Conservation (phyloP, 768 basidiomycete genomes). For the Mrakia blollopis region DNA sequence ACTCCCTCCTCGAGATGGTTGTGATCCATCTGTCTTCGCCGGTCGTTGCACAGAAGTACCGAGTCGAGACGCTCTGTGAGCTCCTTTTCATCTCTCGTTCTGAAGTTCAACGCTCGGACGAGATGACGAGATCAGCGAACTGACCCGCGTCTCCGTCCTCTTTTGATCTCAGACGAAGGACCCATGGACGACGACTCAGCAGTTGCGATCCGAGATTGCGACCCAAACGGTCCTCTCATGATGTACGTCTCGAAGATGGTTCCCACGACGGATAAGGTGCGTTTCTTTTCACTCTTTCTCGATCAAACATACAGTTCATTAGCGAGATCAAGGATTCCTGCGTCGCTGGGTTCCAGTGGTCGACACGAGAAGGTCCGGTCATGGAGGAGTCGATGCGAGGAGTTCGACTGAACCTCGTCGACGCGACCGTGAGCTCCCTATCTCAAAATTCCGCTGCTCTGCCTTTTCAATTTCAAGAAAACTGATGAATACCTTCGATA, state of each 20-base stretch:
- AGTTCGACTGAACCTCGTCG: conserved; percentile 88
- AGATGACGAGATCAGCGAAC: no score
- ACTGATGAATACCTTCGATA: not conserved
- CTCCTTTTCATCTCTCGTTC: no score
- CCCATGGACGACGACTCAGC: conserved; percentile 99
- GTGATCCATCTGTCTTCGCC: conserved; percentile 98
- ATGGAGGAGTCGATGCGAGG: conserved; percentile 99
- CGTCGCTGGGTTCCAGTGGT: conserved; percentile 99
- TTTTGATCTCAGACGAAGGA: conserved; percentile 65
- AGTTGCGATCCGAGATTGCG: conserved; percentile 95
- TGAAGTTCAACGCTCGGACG: no score
- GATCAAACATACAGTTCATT: conserved; percentile 62
- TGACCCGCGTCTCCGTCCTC: no score
- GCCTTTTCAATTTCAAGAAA: not conserved
- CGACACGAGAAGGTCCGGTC: conserved; percentile 94
- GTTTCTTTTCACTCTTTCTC: not conserved
- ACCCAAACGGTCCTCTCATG: conserved; percentile 92
- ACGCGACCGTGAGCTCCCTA: conserved; percentile 63
- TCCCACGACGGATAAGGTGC: conserved; percentile 86
- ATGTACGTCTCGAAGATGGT: conserved; percentile 99
- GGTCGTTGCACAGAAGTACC: conserved; percentile 92
- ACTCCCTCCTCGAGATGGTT: conserved; percentile 98
- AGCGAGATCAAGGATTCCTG: conserved; percentile 99
- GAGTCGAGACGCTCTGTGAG: conserved; percentile 80
- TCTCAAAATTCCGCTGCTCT: not conserved